phyloP scores from a whole-genome alignment of 306 rosid species.

The Astragalus glycyphyllos region DNA sequence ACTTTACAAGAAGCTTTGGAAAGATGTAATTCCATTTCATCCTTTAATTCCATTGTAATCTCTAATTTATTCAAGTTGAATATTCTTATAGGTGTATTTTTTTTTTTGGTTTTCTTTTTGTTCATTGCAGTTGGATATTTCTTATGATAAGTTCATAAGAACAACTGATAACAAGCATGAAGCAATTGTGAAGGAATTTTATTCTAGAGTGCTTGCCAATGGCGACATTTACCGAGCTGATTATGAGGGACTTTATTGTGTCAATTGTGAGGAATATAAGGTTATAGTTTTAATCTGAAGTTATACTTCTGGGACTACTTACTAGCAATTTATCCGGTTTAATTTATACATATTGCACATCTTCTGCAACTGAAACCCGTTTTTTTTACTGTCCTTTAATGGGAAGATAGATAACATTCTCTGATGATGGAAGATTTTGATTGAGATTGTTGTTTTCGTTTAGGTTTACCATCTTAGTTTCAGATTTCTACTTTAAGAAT shows the following conservation, averaged over 20 bases:
- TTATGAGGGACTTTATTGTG: constrained; percentile 94
- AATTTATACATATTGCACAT: constrained; percentile 10
- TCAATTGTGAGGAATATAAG: constrained; percentile 97
- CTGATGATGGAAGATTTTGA: constrained; percentile 25
- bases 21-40: constrained; percentile 59
- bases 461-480: constrained; percentile 27
- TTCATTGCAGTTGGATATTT: constrained; percentile 73
- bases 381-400: constrained; percentile 2
- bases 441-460: constrained; percentile 26
- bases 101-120: background rate
- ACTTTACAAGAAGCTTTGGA: constrained; percentile 79
- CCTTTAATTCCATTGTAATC: no score
- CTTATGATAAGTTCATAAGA: constrained; percentile 89
- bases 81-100: constrained; percentile 8
- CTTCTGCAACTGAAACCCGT: background rate
- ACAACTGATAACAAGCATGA: constrained; percentile 91
- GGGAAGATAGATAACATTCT: constrained; percentile 15
- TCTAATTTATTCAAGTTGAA: background rate
- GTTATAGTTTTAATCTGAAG: constrained; percentile 47
- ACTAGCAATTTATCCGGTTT: background rate
- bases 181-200: constrained; percentile 91
- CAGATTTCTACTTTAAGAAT: constrained; percentile 26
- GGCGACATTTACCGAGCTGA: constrained; percentile 95
- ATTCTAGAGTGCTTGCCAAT: constrained; percentile 82
- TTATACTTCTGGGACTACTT: constrained; percentile 1